Evolutionary conservation across 768 basidiomycete species (phyloP), one percentile per base, ranked within the genome.

Genomic region (Rhizopogon vinicolor): DNA sequence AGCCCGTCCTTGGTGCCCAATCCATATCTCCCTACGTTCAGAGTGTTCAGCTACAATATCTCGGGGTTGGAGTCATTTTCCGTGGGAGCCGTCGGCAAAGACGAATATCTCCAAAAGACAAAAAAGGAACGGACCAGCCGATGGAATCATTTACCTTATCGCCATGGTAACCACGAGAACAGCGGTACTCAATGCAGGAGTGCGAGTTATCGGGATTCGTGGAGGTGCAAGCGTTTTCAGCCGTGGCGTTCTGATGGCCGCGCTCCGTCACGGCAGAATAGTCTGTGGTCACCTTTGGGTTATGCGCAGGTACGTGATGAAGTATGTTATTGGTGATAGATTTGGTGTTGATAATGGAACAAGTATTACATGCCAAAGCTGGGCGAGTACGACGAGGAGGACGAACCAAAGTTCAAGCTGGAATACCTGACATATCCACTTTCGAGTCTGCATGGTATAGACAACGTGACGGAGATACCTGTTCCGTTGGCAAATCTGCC

Each of bases 1-100:
- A 80, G 81, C 37, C 89, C 93, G 5, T 82, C 89, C 35, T 83
- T 93, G 19, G 87, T 94, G 53, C 92, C 93, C n/a, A 91, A 91
- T 55, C 85, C 85, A 16, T 97, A 89, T 72, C 69, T 89, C 46
- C 91, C 94, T 3, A 80, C 85, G 14, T 84, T 94, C 63, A 75
- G 93, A 60, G 77, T 94, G 12, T 95, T 85, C 72, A 76, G 83
- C 61, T 95, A 93, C 77, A 95, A 95, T 66, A 74, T 81, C 22
- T 84, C 85, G 1, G 81, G 72, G 41, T 43, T 45, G 37, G 35
- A 37, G 33, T 44, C 53, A 28, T 19, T 25, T 4, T 35, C 40
- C 14, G 51, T 58, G 31, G 29, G 44, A 18, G 25, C 62, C 16
- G 61, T 40, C 37, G 59, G 57, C 8, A 56, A 52, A 18, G 54